Evolutionary conservation across 2,329 filamentous ascomycete species (phyloP).

Genomic region (Hyphodiscus sp.): DNA sequence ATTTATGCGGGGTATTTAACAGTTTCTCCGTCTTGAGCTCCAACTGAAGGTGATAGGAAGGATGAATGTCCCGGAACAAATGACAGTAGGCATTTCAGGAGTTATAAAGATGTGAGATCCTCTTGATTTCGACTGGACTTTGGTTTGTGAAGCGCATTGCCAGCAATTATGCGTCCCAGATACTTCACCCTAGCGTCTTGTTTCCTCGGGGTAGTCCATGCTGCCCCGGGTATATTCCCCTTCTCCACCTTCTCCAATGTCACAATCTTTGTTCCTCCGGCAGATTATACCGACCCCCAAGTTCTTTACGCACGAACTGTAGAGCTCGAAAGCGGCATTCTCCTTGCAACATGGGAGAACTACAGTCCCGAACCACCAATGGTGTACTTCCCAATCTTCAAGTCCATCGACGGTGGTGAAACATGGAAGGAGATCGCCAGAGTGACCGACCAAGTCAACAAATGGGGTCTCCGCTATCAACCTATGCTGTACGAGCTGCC

Average conservation of each 20-base stretch:
- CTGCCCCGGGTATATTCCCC: conserved; percentile 11
- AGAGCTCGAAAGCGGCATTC: conserved; percentile 32
- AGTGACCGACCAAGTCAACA: conserved; percentile 57
- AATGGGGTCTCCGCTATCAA: conserved; percentile 62
- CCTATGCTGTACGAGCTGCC: conserved; percentile 61
- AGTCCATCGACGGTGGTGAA: conserved; percentile 45
- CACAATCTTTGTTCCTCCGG: conserved; percentile 24
- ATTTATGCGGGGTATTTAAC: conserved; percentile 10
- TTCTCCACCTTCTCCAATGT: conserved; percentile 26
- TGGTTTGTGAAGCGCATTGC: not conserved
- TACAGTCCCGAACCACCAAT: conserved; percentile 48
- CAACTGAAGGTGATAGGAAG: not conserved
- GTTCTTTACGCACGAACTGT: conserved; percentile 31
- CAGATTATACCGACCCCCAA: conserved; percentile 25
- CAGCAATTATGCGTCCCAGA: conserved; percentile 19
- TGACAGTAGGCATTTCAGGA: not conserved
- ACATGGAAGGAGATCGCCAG: conserved; percentile 59
- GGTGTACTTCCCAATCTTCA: conserved; percentile 46
- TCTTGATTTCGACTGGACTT: not conserved
- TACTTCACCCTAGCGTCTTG: conserved; percentile 13
- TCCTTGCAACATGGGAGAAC: conserved; percentile 50
- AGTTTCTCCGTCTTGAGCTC: conserved; percentile 14
- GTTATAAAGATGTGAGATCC: not conserved
- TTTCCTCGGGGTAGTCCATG: conserved; percentile 13
- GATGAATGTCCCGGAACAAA: not conserved